Conservation (phyloP, 2,329 filamentous ascomycete genomes). For the Chrysoporthe austroafricana region DNA sequence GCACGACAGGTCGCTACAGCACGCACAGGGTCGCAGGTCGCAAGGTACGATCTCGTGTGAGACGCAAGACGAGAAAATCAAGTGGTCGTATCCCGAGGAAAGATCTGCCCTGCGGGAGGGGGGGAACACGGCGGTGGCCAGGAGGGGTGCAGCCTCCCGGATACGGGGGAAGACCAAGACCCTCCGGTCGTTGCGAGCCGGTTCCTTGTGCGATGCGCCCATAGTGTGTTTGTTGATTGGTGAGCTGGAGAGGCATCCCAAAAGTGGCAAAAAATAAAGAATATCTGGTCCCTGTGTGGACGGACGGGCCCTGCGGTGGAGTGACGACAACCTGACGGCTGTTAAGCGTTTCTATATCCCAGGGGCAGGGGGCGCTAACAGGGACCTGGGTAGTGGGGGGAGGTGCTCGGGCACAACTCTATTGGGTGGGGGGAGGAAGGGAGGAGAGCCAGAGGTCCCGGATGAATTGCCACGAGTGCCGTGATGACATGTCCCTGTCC, state of each 20-base stretch:
- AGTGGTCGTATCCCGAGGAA: background rate
- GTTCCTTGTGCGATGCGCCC: background rate
- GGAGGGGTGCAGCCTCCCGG: background rate
- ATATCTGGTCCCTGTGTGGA: background rate
- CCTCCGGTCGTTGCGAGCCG: too few relatives aligned
- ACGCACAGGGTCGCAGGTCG: background rate
- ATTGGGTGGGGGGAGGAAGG: background rate
- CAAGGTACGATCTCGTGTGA: background rate
- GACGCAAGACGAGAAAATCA: background rate
- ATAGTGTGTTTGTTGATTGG: background rate
- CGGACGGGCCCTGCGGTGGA: background rate
- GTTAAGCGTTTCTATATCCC: background rate
- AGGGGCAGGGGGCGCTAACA: background rate
- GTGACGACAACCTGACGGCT: conserved; percentile 1
- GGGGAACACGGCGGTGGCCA: background rate
- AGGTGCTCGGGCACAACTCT: background rate
- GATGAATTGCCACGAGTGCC: background rate
- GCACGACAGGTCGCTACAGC: background rate
- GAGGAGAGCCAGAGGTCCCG: too few relatives aligned
- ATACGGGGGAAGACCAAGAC: background rate
- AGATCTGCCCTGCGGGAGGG: too few relatives aligned
- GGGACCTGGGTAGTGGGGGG: background rate
- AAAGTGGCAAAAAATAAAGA: background rate
- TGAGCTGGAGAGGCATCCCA: too few relatives aligned
- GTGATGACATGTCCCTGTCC: background rate